phyloP scores from a whole-genome alignment of 78 protist genomes.

The Salpingoeca rosetta region DNA sequence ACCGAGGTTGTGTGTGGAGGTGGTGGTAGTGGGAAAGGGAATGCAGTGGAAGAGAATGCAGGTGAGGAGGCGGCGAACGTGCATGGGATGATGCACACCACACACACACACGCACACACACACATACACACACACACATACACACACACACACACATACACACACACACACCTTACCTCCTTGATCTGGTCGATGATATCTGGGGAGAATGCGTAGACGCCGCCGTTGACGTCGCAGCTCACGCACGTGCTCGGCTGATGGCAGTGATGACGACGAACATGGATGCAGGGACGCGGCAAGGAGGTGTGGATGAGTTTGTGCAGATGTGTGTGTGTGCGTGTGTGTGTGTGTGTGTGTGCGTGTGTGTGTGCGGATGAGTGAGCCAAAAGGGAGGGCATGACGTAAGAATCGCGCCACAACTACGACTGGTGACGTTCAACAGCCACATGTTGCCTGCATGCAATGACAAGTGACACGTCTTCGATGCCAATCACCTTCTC shows the following conservation, averaged over 20 bases:
- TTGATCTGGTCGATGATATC: background rate
- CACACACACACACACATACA: background rate
- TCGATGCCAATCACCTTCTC: too few species aligned
- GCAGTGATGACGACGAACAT: slow-evolving; percentile 18
- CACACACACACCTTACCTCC: too few species aligned
- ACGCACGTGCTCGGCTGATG: slow-evolving; percentile 27
- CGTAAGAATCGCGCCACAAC: background rate
- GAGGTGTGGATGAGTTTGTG: background rate
- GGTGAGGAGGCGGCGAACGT: too few species aligned
- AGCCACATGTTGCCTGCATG: too few species aligned
- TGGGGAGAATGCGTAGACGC: slow-evolving; percentile 18
- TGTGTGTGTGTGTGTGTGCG: background rate
- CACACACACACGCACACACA: too few species aligned
- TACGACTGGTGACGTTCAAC: too few species aligned
- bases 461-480: too few species aligned
- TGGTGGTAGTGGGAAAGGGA: too few species aligned
- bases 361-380: too few species aligned
- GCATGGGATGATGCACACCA: too few species aligned
- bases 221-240: slow-evolving; percentile 17
- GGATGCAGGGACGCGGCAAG: background rate
- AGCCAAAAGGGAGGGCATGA: background rate
- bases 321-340: background rate
- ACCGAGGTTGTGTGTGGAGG: too few species aligned
- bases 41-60: too few species aligned
- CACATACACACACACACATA: background rate